A percentile compares a stretch with the other conserved stretches of the same genome.
Evolutionary conservation across 345 rosid species (phyloP).

Genomic region (Linum tenue): DNA sequence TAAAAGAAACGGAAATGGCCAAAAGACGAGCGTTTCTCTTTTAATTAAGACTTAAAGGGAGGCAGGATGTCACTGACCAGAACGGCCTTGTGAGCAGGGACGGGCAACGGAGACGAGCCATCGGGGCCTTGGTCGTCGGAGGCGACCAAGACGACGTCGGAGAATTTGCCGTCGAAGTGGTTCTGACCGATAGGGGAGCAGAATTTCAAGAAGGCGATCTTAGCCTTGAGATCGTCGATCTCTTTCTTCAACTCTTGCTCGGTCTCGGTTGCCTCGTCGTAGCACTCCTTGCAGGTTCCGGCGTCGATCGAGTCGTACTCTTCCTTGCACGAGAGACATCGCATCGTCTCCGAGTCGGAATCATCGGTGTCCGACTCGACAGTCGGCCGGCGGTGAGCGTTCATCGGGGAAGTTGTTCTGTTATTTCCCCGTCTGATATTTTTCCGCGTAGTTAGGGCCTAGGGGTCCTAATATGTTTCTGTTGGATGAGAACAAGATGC

Average conservation of each 20-base stretch:
- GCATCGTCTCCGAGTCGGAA: constrained; percentile 19
- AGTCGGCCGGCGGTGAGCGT: background rate
- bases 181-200: constrained; percentile 38
- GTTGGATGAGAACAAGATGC: too few species aligned
- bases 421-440: background rate
- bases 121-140: constrained; percentile 28
- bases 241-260: constrained; percentile 68
- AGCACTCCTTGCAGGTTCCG: constrained; percentile 28
- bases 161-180: constrained; percentile 14
- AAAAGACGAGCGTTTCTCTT: too few species aligned
- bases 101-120: constrained; percentile 33
- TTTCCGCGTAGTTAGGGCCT: background rate
- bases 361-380: background rate
- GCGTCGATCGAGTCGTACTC: constrained; percentile 42
- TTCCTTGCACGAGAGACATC: constrained; percentile 59
- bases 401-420: background rate
- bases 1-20: too few species aligned
- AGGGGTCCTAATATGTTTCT: too few species aligned
- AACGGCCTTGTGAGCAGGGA: constrained; percentile 59
- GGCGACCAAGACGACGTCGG: constrained; percentile 56
- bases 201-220: constrained; percentile 47
- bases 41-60: background rate
- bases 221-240: constrained; percentile 70
- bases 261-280: constrained; percentile 18
- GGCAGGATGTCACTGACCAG: constrained; percentile 35